Evolutionary conservation across 257 asterid genomes (phyloP), one percentile per base, ranked within the genome.

Genomic region (Ajuga chamaepitys): DNA sequence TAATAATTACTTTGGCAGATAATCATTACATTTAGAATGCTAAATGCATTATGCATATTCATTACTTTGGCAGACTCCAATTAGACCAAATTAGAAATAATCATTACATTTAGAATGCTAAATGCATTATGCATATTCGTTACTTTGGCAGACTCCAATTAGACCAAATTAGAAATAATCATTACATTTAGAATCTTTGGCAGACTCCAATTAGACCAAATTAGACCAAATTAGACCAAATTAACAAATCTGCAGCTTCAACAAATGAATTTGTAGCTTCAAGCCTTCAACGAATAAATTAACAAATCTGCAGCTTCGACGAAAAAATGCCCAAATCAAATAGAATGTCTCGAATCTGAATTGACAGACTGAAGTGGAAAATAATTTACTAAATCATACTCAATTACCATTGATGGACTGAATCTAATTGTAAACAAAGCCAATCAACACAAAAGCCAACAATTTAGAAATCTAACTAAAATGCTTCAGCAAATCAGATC

Each of bases 241-340:
- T 10, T 17, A 52, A 46, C 13, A 44, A 58, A 13, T 60, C 65
- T 44, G 32, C 61, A 75, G 63, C 75, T n/a, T 67, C 47, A 71
- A 22, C 44, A 13, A 28, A 68, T 48, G 21, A 73, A 61, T 46
- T 41, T 5, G 5, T n/a, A n/a, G n/a, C n/a, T n/a, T n/a, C n/a
- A n/a, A n/a, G n/a, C n/a, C n/a, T n/a, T n/a, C n/a, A n/a, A n/a
- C n/a, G n/a, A n/a, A n/a, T n/a, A 59, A n/a, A 60, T 10, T 17
- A 52, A 46, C 13, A 44, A 58, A 13, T 60, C 65, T 44, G 32
- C 61, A 75, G 63, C 75, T n/a, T 67, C 47, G 69, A 22, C 44
- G 5, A 28, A 68, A 45, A 25, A 73, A 61, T 46, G n/a, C n/a
- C n/a, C n/a, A n/a, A n/a, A n/a, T n/a, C n/a, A 13, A 16, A 21